Evolutionary conservation across 2,329 filamentous ascomycete genomes (phyloP).

Genomic region (Aphanoascus verrucosus): DNA sequence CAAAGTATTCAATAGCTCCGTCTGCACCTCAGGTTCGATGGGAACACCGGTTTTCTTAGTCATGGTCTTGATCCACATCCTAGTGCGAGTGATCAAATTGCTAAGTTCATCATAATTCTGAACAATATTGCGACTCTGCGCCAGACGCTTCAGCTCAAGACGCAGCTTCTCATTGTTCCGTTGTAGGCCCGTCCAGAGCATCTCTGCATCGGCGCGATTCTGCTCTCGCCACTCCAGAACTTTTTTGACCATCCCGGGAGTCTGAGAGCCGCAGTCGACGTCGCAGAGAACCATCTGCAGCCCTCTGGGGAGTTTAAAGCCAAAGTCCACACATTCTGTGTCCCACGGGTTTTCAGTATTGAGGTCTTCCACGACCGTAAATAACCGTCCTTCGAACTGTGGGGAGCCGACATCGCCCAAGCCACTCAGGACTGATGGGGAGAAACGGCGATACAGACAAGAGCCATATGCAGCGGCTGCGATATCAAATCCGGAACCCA

Average conservation of each 20-base stretch:
- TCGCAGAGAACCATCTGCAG: conserved; percentile 85
- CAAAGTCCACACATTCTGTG: conserved; percentile 59
- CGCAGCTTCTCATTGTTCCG: conserved; percentile 61
- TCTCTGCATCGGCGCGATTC: conserved; percentile 52
- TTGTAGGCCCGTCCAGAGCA: conserved; percentile 68
- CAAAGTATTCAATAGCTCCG: conserved; percentile 67
- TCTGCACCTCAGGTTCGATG: conserved; percentile 82
- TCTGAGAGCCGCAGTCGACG: conserved; percentile 87
- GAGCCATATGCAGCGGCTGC: conserved; percentile 87
- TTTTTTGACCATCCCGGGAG: conserved; percentile 89
- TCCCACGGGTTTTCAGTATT: conserved; percentile 56
- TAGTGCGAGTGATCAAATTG: conserved; percentile 41
- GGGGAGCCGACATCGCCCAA: conserved; percentile 56
- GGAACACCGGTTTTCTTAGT: conserved; percentile 62
- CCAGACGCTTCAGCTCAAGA: conserved; percentile 47
- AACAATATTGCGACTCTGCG: conserved; percentile 35
- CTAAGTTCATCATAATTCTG: conserved; percentile 44
- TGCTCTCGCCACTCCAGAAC: conserved; percentile 70
- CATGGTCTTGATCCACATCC: conserved; percentile 63
- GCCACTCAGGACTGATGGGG: conserved; percentile 57
- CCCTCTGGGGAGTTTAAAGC: conserved; percentile 59
- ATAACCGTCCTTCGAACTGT: conserved; percentile 57
- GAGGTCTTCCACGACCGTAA: conserved; percentile 53
- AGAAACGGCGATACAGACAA: conserved; percentile 87
- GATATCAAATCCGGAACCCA: conserved; percentile 92